phyloP scores from a whole-genome alignment of 495 filamentous ascomycete genomes.

The Aspergillus steynii region DNA sequence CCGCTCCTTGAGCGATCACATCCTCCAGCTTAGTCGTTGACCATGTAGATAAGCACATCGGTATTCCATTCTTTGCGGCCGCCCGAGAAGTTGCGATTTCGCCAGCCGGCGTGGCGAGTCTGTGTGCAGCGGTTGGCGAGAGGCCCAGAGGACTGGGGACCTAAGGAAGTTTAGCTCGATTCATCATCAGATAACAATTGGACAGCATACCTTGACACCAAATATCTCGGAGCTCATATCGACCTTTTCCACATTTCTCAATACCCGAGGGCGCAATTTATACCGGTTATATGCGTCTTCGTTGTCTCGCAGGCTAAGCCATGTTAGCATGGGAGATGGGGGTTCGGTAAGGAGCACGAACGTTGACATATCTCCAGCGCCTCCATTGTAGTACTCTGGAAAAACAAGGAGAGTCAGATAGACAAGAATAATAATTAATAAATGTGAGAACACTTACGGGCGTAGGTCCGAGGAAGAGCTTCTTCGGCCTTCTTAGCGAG shows the following conservation, averaged over 20 bases:
- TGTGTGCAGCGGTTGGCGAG: slow-evolving; percentile 79
- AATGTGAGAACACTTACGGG: not conserved
- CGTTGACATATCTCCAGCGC: slow-evolving; percentile 23
- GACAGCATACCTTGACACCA: slow-evolving; percentile 18
- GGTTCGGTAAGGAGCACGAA: not conserved
- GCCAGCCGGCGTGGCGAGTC: slow-evolving; percentile 76
- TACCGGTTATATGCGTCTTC: slow-evolving; percentile 45
- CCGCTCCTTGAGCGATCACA: slow-evolving; percentile 35
- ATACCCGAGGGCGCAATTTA: slow-evolving; percentile 48
- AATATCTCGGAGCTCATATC: slow-evolving; percentile 46
- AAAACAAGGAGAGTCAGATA: not conserved
- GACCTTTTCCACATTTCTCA: slow-evolving; percentile 47
- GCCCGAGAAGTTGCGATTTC: slow-evolving; percentile 76
- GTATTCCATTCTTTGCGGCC: slow-evolving; percentile 66
- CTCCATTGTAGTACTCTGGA: slow-evolving; percentile 43
- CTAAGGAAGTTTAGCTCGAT: slow-evolving; percentile 27
- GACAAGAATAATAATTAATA: not conserved
- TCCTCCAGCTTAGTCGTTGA: slow-evolving; percentile 49
- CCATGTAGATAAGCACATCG: slow-evolving; percentile 52
- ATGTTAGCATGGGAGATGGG: not conserved
- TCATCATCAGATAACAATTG: not conserved
- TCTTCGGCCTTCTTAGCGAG: slow-evolving; percentile 2
- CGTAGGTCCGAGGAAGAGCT: slow-evolving; percentile 6
- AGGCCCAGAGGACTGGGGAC: slow-evolving; percentile 79
- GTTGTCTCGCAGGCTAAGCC: slow-evolving; percentile 42